Evolutionary conservation across 169 alveolate genomes (phyloP).

Genomic region (Plasmodium gallinaceum): DNA sequence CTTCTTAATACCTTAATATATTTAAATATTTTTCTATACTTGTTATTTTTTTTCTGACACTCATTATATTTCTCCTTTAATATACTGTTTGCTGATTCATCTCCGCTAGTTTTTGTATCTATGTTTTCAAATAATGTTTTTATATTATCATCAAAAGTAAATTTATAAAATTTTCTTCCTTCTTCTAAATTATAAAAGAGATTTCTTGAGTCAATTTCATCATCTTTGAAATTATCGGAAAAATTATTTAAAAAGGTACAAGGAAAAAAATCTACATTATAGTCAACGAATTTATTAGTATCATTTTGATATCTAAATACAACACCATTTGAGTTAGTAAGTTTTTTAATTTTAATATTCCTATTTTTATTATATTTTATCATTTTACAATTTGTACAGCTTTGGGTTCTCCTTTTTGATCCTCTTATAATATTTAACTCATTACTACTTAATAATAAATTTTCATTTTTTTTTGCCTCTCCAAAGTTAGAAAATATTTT

Average conservation of each 20-base stretch:
- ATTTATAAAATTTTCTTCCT: constrained; percentile 6
- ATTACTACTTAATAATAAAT: not conserved
- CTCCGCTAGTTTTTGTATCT: constrained; percentile 53
- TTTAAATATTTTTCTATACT: constrained; percentile 31
- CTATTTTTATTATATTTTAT: not conserved
- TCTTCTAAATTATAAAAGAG: constrained; percentile 37
- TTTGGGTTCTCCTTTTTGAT: constrained; percentile 16
- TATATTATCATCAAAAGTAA: constrained; percentile 26
- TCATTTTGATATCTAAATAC: constrained; percentile 28
- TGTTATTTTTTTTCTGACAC: constrained; percentile 36
- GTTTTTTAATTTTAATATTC: not conserved
- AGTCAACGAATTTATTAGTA: constrained; percentile 3
- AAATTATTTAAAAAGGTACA: constrained; percentile 2
- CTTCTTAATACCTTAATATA: constrained; percentile 42
- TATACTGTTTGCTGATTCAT: constrained; percentile 64
- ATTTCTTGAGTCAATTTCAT: constrained; percentile 7
- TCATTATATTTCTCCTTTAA: constrained; percentile 42
- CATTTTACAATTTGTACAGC: constrained; percentile 17
- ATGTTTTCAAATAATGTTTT: constrained; percentile 25
- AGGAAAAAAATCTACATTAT: constrained; percentile 5
- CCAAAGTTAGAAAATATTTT: constrained; percentile 3
- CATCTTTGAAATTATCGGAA: not conserved
- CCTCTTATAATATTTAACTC: not conserved
- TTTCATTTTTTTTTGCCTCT: constrained; percentile 16
- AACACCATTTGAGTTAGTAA: constrained; percentile 12